Percentiles rank a stretch among this genome's conserved stretches.
These are phyloP conservation scores for Carex littledalei DNA, from an alignment of 176 grass and related monocot species.

Conservation along the genomic window DNA sequence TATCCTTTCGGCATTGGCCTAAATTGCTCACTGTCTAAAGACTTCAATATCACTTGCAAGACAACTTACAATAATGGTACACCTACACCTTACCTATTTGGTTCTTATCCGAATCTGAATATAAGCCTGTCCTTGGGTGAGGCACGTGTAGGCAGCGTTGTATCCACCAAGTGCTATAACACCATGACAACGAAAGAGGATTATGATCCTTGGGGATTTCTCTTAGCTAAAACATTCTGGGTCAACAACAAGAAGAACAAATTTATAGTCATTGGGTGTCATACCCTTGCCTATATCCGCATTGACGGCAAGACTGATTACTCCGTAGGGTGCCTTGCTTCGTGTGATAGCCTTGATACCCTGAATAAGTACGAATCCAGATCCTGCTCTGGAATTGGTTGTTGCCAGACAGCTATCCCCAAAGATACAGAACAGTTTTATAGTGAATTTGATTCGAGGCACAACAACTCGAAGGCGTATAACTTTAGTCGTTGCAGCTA, in stretches of 20 bases:
- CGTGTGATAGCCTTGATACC: background rate
- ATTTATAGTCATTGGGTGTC: background rate
- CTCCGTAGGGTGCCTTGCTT: background rate
- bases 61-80: too few relatives aligned
- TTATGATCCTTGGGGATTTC: too few relatives aligned
- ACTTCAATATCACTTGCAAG: too few relatives aligned
- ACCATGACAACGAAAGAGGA: background rate
- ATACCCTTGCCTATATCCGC: too few relatives aligned
- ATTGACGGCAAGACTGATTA: background rate
- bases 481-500: constrained; percentile 21
- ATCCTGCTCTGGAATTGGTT: constrained; percentile 7
- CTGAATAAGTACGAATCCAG: background rate
- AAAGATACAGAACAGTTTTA: too few relatives aligned
- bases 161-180: background rate
- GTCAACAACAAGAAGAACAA: background rate
- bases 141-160: background rate
- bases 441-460: too few relatives aligned
- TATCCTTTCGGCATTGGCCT: background rate
- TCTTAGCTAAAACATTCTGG: too few relatives aligned
- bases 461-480: background rate
- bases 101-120: background rate
- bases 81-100: too few relatives aligned
- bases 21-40: too few relatives aligned
- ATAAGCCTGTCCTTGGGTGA: background rate
- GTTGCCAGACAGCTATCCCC: background rate